Conservation (phyloP, 2,329 filamentous ascomycete genomes). For the Elsinoe batatas region DNA sequence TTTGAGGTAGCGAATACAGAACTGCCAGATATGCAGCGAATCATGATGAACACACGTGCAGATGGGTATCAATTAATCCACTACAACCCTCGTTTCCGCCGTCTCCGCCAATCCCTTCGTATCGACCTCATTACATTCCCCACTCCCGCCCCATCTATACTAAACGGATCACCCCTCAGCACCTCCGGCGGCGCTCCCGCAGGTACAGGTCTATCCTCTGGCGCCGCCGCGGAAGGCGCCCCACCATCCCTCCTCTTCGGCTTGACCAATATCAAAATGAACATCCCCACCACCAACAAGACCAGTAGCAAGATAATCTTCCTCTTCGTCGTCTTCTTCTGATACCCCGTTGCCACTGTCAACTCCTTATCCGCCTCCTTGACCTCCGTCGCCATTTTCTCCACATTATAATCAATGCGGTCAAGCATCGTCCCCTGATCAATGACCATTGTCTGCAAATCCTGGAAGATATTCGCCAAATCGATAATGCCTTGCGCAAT, state of each 20-base stretch:
- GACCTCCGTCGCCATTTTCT: constrained; percentile 86
- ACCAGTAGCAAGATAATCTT: constrained; percentile 87
- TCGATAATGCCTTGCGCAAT: constrained; percentile 98
- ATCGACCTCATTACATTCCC: not conserved
- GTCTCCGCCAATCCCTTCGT: constrained; percentile 3
- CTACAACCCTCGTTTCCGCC: not conserved
- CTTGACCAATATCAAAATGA: constrained; percentile 76
- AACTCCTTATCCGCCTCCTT: constrained; percentile 90
- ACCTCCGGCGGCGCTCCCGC: not conserved
- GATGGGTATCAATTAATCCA: not conserved
- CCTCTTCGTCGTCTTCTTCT: constrained; percentile 76
- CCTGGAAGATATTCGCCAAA: constrained; percentile 89
- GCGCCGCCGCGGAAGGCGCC: not conserved
- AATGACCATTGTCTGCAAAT: constrained; percentile 79
- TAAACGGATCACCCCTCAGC: constrained; percentile 4
- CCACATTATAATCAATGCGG: constrained; percentile 72
- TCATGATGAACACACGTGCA: not conserved
- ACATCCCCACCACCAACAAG: constrained; percentile 72
- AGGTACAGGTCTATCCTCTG: constrained; percentile 4
- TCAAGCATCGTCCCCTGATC: constrained; percentile 44
- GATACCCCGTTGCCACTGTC: constrained; percentile 76
- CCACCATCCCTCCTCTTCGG: constrained; percentile 43
- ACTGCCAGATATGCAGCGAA: not conserved
- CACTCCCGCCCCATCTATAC: not conserved
- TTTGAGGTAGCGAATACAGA: not conserved